Evolutionary conservation across 23 red algal genomes (phyloP), one percentile per base, ranked within the genome.

Genomic region (Cyanidium caldarium): DNA sequence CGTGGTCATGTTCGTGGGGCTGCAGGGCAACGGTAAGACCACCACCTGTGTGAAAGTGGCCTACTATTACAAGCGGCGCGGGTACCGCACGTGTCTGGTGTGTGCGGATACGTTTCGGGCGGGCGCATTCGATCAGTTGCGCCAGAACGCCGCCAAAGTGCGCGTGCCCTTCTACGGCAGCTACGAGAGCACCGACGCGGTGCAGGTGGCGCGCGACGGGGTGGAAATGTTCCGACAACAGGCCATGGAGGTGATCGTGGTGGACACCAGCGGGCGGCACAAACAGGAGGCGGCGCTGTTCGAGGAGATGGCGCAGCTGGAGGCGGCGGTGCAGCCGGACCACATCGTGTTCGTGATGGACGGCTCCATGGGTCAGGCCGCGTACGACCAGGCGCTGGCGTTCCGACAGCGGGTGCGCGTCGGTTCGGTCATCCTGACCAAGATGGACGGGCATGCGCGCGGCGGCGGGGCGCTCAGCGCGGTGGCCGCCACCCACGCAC

Each of bases 51-150:
- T 83, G 10, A 95, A 95, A 46, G 86, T 80, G 38, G 90, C 90
- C 10, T 88, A 95, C 38, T 87, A 87, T 74, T 77, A 95, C 61
- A 74, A 87, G 33, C 72, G 90, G 38, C 87, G 87, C 34, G 83
- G 90, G 12, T 95, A 82, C 82, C 86, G 86, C 35, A 79, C 90
- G 2, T 72, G 80, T 20, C 67, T 95, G 2, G 90, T 95, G 3
- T 95, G 90, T 76, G 90, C 90, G 28, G 90, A 95, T 67, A 95
- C 90, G 7, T 95, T 95, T 67, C 90, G 90, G 25, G 90, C 90
- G 5, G 90, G 90, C 37, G 90, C 90, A 0, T 95, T 95, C 70
- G 90, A 95, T 46, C 90, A 95, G 65, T 65, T 95, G 39, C 86
- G 86, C 68, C 90, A 95, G 65, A 88, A 84, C 38, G 90, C 90